Percentiles rank a stretch among this genome's conserved stretches.
Conservation (phyloP, 1,139 yeast genomes). For the Spathaspora sp. region DNA sequence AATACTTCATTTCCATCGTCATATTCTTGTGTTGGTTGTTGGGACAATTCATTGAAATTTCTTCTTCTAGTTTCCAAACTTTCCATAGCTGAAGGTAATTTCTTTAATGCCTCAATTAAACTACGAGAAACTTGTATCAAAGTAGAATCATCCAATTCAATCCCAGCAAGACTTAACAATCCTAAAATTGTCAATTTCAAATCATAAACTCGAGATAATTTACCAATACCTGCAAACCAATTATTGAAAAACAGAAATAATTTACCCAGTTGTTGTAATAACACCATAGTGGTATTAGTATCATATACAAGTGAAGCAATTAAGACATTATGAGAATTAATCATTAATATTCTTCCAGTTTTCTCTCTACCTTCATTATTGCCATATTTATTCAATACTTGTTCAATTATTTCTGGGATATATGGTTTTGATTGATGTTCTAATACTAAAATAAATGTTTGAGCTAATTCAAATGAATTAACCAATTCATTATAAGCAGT, state of each 20-base stretch:
- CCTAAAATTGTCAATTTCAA: constrained; percentile 75
- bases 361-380: constrained; percentile 7
- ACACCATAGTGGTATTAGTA: constrained; percentile 51
- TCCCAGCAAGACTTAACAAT: constrained; percentile 47
- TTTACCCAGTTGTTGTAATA: constrained; percentile 49
- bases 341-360: constrained; percentile 18
- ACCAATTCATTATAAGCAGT: constrained; percentile 52
- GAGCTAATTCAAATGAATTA: constrained; percentile 53
- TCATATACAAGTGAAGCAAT: constrained; percentile 66
- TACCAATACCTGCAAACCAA: constrained; percentile 66
- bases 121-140: constrained; percentile 12
- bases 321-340: constrained; percentile 64
- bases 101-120: constrained; percentile 33
- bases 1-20: constrained; percentile 13
- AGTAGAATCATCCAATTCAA: constrained; percentile 21
- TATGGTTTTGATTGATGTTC: constrained; percentile 39
- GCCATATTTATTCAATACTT: constrained; percentile 18
- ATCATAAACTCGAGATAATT: constrained; percentile 75
- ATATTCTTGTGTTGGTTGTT: constrained; percentile 17
- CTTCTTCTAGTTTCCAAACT: constrained; percentile 63
- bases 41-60: constrained; percentile 37
- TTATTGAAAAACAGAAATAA: constrained; percentile 54
- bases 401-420: constrained; percentile 40
- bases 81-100: constrained; percentile 70
- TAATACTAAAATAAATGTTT: constrained; percentile 52